phyloP scores from a whole-genome alignment of 2,329 filamentous ascomycete genomes.

The Cyanodermella asteris region DNA sequence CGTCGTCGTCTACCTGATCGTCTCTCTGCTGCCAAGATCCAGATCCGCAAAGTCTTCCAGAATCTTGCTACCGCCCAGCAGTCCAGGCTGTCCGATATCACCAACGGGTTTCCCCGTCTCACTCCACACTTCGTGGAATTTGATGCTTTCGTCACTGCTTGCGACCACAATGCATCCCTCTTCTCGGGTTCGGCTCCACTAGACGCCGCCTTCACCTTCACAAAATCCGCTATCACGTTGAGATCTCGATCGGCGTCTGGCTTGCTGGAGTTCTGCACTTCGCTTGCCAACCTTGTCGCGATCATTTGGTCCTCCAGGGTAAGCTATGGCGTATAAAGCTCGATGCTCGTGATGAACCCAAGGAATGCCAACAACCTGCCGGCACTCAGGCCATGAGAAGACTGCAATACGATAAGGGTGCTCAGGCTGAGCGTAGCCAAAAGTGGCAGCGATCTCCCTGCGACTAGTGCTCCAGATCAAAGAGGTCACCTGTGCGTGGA shows the following conservation, averaged over 20 bases:
- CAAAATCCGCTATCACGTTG: too few species aligned
- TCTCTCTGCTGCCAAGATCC: slow-evolving; percentile 50
- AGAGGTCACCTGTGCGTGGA: slow-evolving; percentile 80
- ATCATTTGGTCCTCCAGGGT: slow-evolving; percentile 40
- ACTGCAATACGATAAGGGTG: slow-evolving; percentile 78
- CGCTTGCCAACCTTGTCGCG: slow-evolving; percentile 7
- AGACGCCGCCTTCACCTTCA: slow-evolving; percentile 30
- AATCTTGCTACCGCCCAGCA: slow-evolving; percentile 66
- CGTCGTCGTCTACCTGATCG: too few species aligned
- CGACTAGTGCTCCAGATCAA: slow-evolving; percentile 74
- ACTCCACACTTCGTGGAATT: slow-evolving; percentile 92
- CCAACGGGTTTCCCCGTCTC: slow-evolving; percentile 33
- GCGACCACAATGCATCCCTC: slow-evolving; percentile 82
- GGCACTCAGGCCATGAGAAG: slow-evolving; percentile 84
- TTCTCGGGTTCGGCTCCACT: slow-evolving; percentile 33
- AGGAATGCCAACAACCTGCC: slow-evolving; percentile 63
- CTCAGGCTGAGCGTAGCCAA: slow-evolving; percentile 79
- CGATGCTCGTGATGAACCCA: slow-evolving; percentile 62
- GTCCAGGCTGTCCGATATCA: slow-evolving; percentile 31
- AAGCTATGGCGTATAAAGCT: slow-evolving; percentile 72
- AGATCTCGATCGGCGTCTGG: too few species aligned
- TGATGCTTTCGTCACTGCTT: slow-evolving; percentile 75
- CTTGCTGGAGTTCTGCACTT: slow-evolving; percentile 11
- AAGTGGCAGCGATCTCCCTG: slow-evolving; percentile 77
- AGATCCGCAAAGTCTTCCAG: slow-evolving; percentile 64